These are phyloP conservation scores for Tricholoma saponaceum DNA, from an alignment of 768 basidiomycete species.

Conservation along the genomic window DNA sequence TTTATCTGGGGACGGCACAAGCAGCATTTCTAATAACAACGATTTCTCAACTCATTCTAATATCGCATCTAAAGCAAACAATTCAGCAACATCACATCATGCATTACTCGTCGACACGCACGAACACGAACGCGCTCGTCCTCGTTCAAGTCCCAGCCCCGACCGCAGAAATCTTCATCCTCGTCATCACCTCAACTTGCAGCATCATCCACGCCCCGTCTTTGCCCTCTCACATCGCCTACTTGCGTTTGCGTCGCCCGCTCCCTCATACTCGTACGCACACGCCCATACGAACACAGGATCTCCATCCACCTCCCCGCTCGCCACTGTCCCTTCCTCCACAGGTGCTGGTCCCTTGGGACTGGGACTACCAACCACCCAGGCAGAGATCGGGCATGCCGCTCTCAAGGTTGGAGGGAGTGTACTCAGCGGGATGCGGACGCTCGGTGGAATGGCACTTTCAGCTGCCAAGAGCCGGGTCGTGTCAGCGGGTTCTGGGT, in stretches of 20 bases:
- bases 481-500: background rate
- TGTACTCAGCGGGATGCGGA: constrained; percentile 61
- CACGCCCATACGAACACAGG: constrained; percentile 2
- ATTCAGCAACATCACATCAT: background rate
- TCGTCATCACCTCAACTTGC: background rate
- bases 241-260: constrained; percentile 47
- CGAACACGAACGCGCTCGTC: background rate
- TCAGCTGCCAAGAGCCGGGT: constrained; percentile 40
- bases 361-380: constrained; percentile 23
- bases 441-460: constrained; percentile 57
- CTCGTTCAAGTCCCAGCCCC: background rate
- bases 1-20: background rate
- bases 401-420: constrained; percentile 59
- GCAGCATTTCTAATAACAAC: background rate
- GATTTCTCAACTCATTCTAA: background rate
- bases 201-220: constrained; percentile 37
- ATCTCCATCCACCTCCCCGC: constrained; percentile 1
- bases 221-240: constrained; percentile 62
- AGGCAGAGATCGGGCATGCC: constrained; percentile 48
- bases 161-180: background rate
- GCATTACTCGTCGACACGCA: background rate
- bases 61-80: background rate
- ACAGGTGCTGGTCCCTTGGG: background rate
- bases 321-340: background rate
- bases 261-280: constrained; percentile 7